Percentiles rank a stretch among this genome's conserved stretches.
Conservation (phyloP, 108 stramenopile species). For the Nitzschia putrida region DNA sequence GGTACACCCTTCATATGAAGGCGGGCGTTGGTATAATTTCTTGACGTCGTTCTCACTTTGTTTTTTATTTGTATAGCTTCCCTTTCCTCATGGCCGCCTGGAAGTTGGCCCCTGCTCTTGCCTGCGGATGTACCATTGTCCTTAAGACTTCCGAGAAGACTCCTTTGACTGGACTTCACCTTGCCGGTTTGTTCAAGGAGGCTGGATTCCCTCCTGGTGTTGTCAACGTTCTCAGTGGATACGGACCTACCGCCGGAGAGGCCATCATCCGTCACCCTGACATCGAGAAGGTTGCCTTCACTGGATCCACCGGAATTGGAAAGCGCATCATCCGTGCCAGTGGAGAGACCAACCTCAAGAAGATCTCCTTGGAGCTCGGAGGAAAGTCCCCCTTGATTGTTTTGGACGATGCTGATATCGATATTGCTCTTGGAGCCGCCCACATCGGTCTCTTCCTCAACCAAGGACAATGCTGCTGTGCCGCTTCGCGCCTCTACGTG, state of each 20-base stretch:
- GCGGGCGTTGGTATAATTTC: too few relatives aligned
- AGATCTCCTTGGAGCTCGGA: constrained; percentile 85
- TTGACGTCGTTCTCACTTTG: too few relatives aligned
- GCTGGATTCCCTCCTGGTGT: constrained; percentile 71
- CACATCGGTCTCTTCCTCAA: constrained; percentile 58
- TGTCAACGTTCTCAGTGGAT: constrained; percentile 56
- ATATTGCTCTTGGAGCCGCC: constrained; percentile 63
- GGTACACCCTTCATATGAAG: too few relatives aligned
- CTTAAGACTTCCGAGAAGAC: constrained; percentile 81
- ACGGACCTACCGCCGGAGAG: constrained; percentile 29
- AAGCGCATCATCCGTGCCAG: constrained; percentile 21
- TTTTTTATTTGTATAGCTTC: constrained; percentile 38
- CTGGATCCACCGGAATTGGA: constrained; percentile 61
- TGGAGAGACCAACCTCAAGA: constrained; percentile 46
- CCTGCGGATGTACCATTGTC: constrained; percentile 70
- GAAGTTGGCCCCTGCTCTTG: constrained; percentile 86
- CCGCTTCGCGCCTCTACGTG: constrained; percentile 65
- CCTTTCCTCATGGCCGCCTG: constrained; percentile 75
- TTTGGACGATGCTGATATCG: constrained; percentile 83
- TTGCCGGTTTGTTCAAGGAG: constrained; percentile 38
- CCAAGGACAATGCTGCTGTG: constrained; percentile 77
- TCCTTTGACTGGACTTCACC: constrained; percentile 60
- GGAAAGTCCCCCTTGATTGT: constrained; percentile 94
- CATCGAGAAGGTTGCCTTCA: constrained; percentile 67
- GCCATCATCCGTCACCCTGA: constrained; percentile 7